A percentile compares a stretch with the other conserved stretches of the same genome.
These are phyloP conservation scores for Mantamonas sphyraenae DNA, from an alignment of 78 protist genomes.

Conservation along the genomic window DNA sequence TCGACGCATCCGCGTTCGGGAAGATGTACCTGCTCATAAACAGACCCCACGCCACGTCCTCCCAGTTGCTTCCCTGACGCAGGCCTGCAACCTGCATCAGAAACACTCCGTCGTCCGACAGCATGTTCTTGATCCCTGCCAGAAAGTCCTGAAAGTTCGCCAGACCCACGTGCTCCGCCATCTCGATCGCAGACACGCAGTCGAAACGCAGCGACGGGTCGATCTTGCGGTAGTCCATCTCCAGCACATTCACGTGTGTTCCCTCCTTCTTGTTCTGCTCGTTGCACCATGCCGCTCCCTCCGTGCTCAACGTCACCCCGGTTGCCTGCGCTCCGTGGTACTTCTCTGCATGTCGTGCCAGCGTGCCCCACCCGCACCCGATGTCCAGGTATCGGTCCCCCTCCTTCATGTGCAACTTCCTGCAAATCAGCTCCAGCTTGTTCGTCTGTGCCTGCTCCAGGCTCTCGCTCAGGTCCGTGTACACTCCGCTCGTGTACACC, in stretches of 20 bases:
- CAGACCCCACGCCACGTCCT: conserved; percentile 41
- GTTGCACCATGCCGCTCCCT: conserved; percentile 29
- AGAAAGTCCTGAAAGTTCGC: conserved; percentile 28
- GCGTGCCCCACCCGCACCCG: conserved; percentile 60
- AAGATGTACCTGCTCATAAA: conserved; percentile 50
- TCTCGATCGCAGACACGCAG: conserved; percentile 29
- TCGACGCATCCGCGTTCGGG: conserved; percentile 47
- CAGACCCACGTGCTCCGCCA: conserved; percentile 50
- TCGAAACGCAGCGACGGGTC: conserved; percentile 8
- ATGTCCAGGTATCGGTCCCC: conserved; percentile 36
- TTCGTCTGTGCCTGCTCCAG: conserved; percentile 45
- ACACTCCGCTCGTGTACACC: conserved; percentile 42
- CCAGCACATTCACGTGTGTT: conserved; percentile 10
- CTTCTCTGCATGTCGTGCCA: conserved; percentile 32
- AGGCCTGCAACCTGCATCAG: conserved; percentile 38
- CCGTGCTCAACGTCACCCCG: conserved; percentile 30
- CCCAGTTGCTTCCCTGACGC: conserved; percentile 27
- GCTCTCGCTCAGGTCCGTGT: neutral
- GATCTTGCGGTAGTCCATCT: conserved; percentile 38
- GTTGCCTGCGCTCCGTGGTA: conserved; percentile 17
- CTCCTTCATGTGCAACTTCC: conserved; percentile 24
- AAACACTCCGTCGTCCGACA: conserved; percentile 37
- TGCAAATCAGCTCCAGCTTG: conserved; percentile 33
- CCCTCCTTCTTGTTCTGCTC: conserved; percentile 5
- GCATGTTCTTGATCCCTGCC: neutral